Conservation (phyloP, 2,329 filamentous ascomycete species). For the Ceratocystis cacaofunesta region DNA sequence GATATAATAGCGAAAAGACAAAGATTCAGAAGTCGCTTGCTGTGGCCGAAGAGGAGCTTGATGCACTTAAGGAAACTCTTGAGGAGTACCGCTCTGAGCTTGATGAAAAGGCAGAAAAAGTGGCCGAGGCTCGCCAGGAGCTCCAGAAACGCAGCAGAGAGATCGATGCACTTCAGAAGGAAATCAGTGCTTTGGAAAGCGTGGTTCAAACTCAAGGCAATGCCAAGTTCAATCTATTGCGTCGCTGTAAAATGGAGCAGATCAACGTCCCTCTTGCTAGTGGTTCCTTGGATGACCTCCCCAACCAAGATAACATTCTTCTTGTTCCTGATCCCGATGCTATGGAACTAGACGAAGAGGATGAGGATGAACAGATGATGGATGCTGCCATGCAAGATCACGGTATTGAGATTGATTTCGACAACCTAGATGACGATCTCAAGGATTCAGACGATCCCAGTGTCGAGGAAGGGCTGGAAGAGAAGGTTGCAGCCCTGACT, state of each 20-base stretch:
- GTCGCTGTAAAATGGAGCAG: conserved; percentile 86
- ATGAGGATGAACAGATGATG: conserved; percentile 39
- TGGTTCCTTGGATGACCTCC: conserved; percentile 69
- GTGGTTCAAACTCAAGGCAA: conserved; percentile 76
- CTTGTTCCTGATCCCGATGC: conserved; percentile 65
- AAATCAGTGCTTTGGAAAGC: conserved; percentile 65
- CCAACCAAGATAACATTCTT: conserved; percentile 63
- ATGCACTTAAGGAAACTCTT: conserved; percentile 57
- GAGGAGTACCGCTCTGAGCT: conserved; percentile 54
- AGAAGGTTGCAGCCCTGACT: conserved; percentile 60
- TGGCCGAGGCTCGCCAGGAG: conserved; percentile 63
- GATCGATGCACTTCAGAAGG: conserved; percentile 58
- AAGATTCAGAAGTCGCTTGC: conserved; percentile 60
- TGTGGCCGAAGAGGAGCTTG: conserved; percentile 59
- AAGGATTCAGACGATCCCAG: conserved; percentile 58
- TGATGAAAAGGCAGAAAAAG: conserved; percentile 54
- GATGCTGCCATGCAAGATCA: conserved; percentile 66
- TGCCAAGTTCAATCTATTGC: conserved; percentile 67
- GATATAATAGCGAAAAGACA: conserved; percentile 57
- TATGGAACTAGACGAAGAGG: conserved; percentile 72
- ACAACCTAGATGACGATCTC: conserved; percentile 64
- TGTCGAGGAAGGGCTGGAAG: conserved; percentile 59
- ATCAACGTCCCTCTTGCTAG: conserved; percentile 66
- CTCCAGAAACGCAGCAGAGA: conserved; percentile 73
- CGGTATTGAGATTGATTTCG: conserved; percentile 81